Evolutionary conservation across 2,329 filamentous ascomycete species (phyloP), one percentile per base, ranked within the genome.

Genomic region (Neofusicoccum laricinum): DNA sequence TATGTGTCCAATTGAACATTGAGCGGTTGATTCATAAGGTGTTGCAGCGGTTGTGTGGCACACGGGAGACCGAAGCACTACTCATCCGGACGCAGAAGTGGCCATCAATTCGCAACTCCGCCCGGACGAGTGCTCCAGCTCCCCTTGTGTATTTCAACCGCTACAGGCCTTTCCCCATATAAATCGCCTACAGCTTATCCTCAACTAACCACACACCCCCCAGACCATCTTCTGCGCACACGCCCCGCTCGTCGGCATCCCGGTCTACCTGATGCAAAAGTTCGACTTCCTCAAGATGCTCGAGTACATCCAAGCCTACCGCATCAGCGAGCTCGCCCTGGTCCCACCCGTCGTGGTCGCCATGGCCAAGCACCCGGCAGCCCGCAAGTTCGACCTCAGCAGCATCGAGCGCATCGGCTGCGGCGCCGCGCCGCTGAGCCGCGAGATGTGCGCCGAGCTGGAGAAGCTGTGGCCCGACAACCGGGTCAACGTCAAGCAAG

Each of bases 231-330:
- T 88, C 72, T 83, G 88, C 71, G 85, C 88, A 55, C 85, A 81
- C 63, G 81, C 82, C 10, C 79, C 86, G 1, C 82, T 83, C 51
- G 75, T 84, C 48, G 79, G 81, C n/a, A 78, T 87, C 1, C 88
- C 89, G 1, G 85, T 91, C 14, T 96, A 94, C 75, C 81, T 95
- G 65, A 93, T 96, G 90, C 79, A 85, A 3, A 84, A 85, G 64
- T 96, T 93, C 75, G 88, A 94, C 72, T 92, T 95, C 66, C 70
- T 87, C 64, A 83, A 88, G 73, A 86, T 93, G 82, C 81, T 96
- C 43, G 81, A 85, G 64, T 82, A 88, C 70, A 84, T 92, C 19
- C 81, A 91, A 73, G 84, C 81, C 61, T 92, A 85, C 76, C 84
- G 84, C 45, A 88, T 96, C 70, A 91, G 89, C 5, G 80, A 82